Base-by-base conservation (phyloP, 2,329 filamentous ascomycete genomes). In the Lecanosticta acicola region DNA sequence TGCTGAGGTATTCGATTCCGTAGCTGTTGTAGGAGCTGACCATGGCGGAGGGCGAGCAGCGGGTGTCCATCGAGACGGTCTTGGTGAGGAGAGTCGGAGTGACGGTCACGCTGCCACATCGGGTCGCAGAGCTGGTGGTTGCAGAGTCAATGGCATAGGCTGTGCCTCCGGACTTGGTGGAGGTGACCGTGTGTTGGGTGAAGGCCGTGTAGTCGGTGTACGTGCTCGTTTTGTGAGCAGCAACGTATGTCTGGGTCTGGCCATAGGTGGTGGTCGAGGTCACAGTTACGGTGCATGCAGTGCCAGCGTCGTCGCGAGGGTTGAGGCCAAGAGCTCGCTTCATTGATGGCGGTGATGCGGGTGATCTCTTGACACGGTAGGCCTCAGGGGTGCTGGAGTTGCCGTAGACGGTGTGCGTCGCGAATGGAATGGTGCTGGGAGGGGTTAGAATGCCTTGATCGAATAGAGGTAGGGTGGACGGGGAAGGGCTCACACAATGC, bases 41-140 rank as follows among this genome's bases (percentile, higher is more conserved):
- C 50, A 63, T 51, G 29, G 61, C 55, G 1, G 59, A 54, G 9
- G 61, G 57, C 7, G 62, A 56, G 50, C 62, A 65, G 39, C 59
- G 57, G 16, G 55, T 51, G 37, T 64, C 60, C 38, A 57, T 45
- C 14, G 59, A 60, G 3, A 55, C 53, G 3, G 59, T 64, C 4
- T 51, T 34, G 4, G 54, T 58, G 10, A 50, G 41, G n/a, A 49
- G 41, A 9, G 49, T 38, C 4, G 46, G 50, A 2, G 54, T 53
- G 16, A 44, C 48, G n/a, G 50, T 62, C 11, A 48, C 48, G 16
- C 50, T 50, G 33, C 57, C 57, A 44, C 60, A 60, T 4, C 40
- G 29, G 3, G 50, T 48, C 3, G 49, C 42, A 10, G 52, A 52
- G 16, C 56, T 59, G 1, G 56, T 50, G 20, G 53, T 46, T 2